phyloP scores from a whole-genome alignment of 1,139 yeast species.

The Hyphopichia fennica region DNA sequence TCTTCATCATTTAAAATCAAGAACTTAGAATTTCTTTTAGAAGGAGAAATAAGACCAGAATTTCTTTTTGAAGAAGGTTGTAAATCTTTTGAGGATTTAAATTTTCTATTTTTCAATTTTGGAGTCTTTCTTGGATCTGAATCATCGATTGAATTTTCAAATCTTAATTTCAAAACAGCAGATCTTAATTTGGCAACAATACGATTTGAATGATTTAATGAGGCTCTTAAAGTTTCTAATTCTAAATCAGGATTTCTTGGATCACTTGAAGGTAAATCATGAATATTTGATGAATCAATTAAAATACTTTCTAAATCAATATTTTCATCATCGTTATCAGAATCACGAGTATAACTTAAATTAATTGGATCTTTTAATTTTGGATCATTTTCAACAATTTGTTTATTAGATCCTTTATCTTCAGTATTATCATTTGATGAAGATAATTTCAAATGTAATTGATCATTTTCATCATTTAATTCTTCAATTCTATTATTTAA shows the following conservation, averaged over 20 bases:
- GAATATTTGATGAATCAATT: conserved; percentile 26
- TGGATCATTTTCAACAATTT: conserved; percentile 27
- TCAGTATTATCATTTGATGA: conserved; percentile 14
- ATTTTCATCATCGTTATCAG: conserved; percentile 26
- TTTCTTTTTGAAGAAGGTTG: conserved; percentile 21
- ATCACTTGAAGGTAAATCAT: conserved; percentile 33
- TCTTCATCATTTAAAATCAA: conserved; percentile 27
- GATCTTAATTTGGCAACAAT: conserved; percentile 56
- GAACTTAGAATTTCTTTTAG: conserved; percentile 36
- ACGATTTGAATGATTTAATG: conserved; percentile 65
- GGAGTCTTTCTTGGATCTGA: conserved; percentile 12
- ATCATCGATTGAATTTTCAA: conserved; percentile 13
- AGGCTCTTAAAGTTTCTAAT: conserved; percentile 65
- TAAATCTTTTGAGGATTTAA: conserved; percentile 14
- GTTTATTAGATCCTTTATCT: conserved; percentile 13
- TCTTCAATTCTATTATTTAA: conserved; percentile 52
- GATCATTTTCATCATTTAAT: conserved; percentile 66
- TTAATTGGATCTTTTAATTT: conserved; percentile 28
- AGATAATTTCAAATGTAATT: conserved; percentile 43
- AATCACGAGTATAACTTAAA: conserved; percentile 8
- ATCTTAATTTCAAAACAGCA: conserved; percentile 44
- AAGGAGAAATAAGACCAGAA: conserved; percentile 29
- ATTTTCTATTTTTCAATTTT: conserved; percentile 16
- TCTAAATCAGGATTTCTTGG: conserved; percentile 57
- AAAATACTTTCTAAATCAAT: conserved; percentile 37